A percentile compares a stretch with the other conserved stretches of the same genome.
Evolutionary conservation across 192 early-diverging fungal genomes (phyloP).

Genomic region (Helicostylum pulchrum): DNA sequence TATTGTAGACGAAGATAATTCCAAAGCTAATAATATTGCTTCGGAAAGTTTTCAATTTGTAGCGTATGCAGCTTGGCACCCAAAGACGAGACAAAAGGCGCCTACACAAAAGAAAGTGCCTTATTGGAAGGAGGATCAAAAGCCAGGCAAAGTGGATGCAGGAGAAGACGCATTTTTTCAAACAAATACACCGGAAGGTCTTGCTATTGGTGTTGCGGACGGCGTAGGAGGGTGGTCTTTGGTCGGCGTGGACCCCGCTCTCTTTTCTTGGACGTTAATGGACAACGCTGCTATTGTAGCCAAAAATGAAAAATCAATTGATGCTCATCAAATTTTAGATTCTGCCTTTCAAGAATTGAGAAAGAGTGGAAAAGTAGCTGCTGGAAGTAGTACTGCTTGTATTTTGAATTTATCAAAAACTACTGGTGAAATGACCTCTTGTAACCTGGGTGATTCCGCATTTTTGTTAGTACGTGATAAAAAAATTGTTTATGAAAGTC

Average conservation of each 20-base stretch:
- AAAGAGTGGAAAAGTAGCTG: slow-evolving; percentile 49
- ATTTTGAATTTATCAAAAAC: slow-evolving; percentile 53
- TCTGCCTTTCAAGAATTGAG: slow-evolving; percentile 47
- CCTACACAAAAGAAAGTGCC: slow-evolving; percentile 7
- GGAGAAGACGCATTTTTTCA: slow-evolving; percentile 63
- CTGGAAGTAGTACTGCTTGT: slow-evolving; percentile 58
- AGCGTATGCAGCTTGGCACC: slow-evolving; percentile 35
- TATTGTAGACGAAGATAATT: background rate
- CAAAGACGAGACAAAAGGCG: slow-evolving; percentile 9
- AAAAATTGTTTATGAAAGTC: slow-evolving; percentile 52
- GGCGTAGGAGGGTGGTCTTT: slow-evolving; percentile 61
- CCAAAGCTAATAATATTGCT: background rate
- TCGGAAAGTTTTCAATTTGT: slow-evolving; percentile 28
- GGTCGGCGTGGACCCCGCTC: slow-evolving; percentile 42
- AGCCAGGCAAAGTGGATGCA: slow-evolving; percentile 55
- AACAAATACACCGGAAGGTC: slow-evolving; percentile 44
- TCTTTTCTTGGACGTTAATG: slow-evolving; percentile 61
- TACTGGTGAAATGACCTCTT: slow-evolving; percentile 51
- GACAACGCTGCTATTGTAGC: slow-evolving; percentile 54
- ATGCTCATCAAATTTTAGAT: slow-evolving; percentile 53
- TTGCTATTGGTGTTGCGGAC: slow-evolving; percentile 59
- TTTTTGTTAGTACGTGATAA: slow-evolving; percentile 54
- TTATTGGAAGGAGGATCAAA: slow-evolving; percentile 37
- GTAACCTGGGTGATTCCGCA: slow-evolving; percentile 56
- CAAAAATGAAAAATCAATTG: slow-evolving; percentile 31